phyloP scores from a whole-genome alignment of 768 basidiomycete genomes.

The Hygrophorus russula region DNA sequence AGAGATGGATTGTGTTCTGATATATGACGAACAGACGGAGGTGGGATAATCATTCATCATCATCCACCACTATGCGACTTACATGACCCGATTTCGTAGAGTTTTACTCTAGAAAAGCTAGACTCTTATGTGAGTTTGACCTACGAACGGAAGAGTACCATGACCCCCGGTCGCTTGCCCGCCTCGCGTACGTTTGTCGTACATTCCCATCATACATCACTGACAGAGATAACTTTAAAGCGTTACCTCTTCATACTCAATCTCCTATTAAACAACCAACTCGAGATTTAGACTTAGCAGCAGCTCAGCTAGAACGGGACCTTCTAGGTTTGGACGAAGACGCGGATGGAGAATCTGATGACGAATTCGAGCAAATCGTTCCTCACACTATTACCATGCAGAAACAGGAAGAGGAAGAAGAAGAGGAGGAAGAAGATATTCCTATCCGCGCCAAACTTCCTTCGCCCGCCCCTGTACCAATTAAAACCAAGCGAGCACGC shows the following conservation, averaged over 20 bases:
- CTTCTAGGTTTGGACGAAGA: conserved; percentile 12
- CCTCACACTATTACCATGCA: conserved; percentile 14
- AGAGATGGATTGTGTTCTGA: conserved; percentile 67
- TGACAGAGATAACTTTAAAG: conserved; percentile 7
- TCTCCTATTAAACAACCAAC: conserved; percentile 14
- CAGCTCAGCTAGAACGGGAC: conserved; percentile 17
- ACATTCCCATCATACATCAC: conserved; percentile 6
- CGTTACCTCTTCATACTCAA: conserved; percentile 14
- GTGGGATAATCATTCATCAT: conserved; percentile 26
- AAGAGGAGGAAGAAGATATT: conserved; percentile 21
- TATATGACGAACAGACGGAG: conserved; percentile 66
- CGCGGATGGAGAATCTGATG: conserved; percentile 23
- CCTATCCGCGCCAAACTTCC: conserved; percentile 17
- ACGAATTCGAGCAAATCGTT: conserved; percentile 32
- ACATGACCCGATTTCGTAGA: conserved; percentile 25
- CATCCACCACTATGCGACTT: background rate
- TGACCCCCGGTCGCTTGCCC: conserved; percentile 12
- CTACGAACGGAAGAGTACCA: conserved; percentile 34
- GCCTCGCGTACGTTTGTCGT: conserved; percentile 22
- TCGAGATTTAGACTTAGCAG: conserved; percentile 12
- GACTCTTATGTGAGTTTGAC: conserved; percentile 51
- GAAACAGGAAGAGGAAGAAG: conserved; percentile 22
- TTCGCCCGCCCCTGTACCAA: conserved; percentile 14
- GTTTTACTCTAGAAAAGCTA: conserved; percentile 64
- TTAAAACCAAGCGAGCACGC: conserved; percentile 21